Evolutionary conservation across 352 stramenopile species (phyloP).

Genomic region (Phytophthora pini): DNA sequence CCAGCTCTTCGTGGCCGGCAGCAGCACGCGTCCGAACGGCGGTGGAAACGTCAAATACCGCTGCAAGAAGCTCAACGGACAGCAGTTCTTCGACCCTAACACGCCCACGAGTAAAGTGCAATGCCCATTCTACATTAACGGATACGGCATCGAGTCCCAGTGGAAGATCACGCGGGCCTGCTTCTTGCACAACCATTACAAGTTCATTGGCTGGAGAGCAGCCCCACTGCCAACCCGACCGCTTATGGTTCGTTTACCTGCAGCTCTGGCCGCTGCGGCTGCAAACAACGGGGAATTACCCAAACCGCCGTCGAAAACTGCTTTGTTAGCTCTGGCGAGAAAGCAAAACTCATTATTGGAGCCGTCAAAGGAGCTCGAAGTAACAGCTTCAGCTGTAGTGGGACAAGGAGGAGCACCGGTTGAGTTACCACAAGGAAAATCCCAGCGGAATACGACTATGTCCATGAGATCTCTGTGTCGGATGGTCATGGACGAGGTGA

Average conservation of each 20-base stretch:
- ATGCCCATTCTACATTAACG: constrained; percentile 86
- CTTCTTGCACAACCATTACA: constrained; percentile 87
- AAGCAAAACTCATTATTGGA: no score
- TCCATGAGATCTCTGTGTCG: constrained; percentile 80
- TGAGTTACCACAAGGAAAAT: constrained; percentile 17
- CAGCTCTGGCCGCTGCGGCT: constrained; percentile 16
- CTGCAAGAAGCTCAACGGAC: constrained; percentile 82
- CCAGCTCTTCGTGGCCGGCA: constrained; percentile 71
- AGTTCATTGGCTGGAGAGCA: constrained; percentile 75
- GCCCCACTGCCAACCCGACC: constrained; percentile 4
- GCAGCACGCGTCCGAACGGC: constrained; percentile 69
- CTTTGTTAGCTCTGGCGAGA: not conserved
- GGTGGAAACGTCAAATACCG: constrained; percentile 86
- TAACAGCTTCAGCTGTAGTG: not conserved
- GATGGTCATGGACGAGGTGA: constrained; percentile 76
- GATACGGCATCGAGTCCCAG: constrained; percentile 61
- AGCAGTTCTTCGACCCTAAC: constrained; percentile 76
- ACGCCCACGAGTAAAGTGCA: constrained; percentile 57
- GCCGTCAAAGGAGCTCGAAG: not conserved
- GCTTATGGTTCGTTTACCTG: not conserved
- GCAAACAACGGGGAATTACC: constrained; percentile 1
- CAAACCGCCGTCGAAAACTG: not conserved
- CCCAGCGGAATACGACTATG: constrained; percentile 81
- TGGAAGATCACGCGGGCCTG: constrained; percentile 85
- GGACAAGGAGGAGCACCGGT: constrained; percentile 1